Conservation (phyloP, 352 stramenopile species). For the Globisporangium canariense region DNA sequence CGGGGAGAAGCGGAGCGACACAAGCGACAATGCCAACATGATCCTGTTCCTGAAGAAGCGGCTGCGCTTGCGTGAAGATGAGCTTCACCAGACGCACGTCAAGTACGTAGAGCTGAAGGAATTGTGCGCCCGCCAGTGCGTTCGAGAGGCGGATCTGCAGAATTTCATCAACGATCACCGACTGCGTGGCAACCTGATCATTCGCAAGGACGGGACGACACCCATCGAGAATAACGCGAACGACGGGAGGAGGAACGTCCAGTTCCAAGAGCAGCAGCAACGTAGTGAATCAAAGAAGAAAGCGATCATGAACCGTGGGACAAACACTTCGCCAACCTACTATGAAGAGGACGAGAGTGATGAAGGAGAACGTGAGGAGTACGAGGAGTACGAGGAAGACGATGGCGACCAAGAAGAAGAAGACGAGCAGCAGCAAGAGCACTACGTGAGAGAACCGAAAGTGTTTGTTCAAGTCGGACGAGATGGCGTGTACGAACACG, state of each 20-base stretch:
- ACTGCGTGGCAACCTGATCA: slow-evolving; percentile 61
- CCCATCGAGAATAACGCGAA: slow-evolving; percentile 15
- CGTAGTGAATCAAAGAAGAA: slow-evolving; percentile 12
- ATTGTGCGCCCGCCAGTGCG: slow-evolving; percentile 67
- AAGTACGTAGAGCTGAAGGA: slow-evolving; percentile 81
- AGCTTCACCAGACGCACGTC: slow-evolving; percentile 46
- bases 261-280: slow-evolving; percentile 18
- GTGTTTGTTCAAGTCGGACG: slow-evolving; percentile 47
- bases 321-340: slow-evolving; percentile 21
- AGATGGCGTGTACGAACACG: slow-evolving; percentile 37
- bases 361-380: slow-evolving; percentile 15
- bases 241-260: slow-evolving; percentile 13
- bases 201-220: slow-evolving; percentile 27
- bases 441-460: slow-evolving; percentile 32
- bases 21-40: slow-evolving; percentile 21
- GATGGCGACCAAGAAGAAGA: slow-evolving; percentile 20
- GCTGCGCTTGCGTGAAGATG: slow-evolving; percentile 53
- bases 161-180: slow-evolving; percentile 84
- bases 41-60: slow-evolving; percentile 59
- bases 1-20: slow-evolving; percentile 9
- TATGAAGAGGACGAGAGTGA: slow-evolving; percentile 26
- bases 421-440: slow-evolving; percentile 23
- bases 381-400: slow-evolving; percentile 24
- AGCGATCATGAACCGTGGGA: slow-evolving; percentile 20
- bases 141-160: slow-evolving; percentile 70